Percentiles rank a stretch among this genome's conserved stretches.
phyloP scores from a whole-genome alignment of 1,284 basidiomycete genomes.

The Tilletia walkeri region DNA sequence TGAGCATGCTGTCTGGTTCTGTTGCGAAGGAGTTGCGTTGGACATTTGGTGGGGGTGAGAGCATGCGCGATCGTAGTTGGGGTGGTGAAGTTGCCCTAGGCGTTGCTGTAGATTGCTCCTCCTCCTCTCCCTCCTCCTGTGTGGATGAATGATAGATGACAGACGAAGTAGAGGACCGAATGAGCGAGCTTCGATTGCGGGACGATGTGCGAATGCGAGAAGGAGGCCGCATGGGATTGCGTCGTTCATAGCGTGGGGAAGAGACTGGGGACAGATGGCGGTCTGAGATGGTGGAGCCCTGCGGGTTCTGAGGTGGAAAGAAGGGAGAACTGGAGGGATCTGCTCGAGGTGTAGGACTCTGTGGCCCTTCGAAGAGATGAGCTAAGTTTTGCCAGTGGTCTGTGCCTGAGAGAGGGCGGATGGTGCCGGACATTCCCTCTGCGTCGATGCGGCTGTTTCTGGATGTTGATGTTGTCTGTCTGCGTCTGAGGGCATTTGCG shows the following conservation, averaged over 20 bases:
- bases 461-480: not conserved
- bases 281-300: not conserved
- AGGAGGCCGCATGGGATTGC: conserved; percentile 26
- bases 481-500: conserved; percentile 9
- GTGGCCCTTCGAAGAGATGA: conserved; percentile 32
- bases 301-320: not conserved
- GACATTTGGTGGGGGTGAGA: not conserved
- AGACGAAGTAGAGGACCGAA: not conserved
- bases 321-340: too few relatives aligned
- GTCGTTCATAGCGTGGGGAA: conserved; percentile 19
- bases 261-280: conserved; percentile 24
- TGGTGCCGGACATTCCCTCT: conserved; percentile 37
- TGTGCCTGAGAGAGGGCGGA: conserved; percentile 31
- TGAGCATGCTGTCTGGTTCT: conserved; percentile 37
- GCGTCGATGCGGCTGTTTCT: conserved; percentile 33
- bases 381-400: conserved; percentile 46
- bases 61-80: not conserved
- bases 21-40: conserved; percentile 27
- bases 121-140: too few relatives aligned
- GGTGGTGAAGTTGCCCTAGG: too few relatives aligned
- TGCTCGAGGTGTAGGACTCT: conserved; percentile 9
- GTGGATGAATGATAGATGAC: not conserved
- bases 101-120: too few relatives aligned
- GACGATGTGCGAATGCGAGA: conserved; percentile 24
- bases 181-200: not conserved